Evolutionary conservation across 2,329 filamentous ascomycete species (phyloP).

Genomic region (Diaporthe citriasiana): DNA sequence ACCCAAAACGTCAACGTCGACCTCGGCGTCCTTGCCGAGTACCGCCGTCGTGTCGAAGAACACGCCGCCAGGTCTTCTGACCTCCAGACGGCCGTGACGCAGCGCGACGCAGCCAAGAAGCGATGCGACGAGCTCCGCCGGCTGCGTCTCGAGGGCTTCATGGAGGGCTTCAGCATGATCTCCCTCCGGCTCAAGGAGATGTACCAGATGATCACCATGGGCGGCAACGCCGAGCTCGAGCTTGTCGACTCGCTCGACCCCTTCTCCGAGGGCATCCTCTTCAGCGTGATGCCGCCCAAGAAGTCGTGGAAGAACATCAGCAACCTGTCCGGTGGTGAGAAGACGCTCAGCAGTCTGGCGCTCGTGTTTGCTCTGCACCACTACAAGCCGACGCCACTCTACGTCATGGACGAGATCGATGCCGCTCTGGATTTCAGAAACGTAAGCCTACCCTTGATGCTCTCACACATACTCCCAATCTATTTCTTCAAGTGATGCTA

Average conservation of each 20-base stretch:
- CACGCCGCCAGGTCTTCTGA: conserved; percentile 74
- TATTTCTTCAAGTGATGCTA: conserved; percentile 37
- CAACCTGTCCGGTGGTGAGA: conserved; percentile 95
- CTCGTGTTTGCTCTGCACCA: conserved; percentile 98
- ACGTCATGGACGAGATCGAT: conserved; percentile 99
- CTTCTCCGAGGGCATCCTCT: conserved; percentile 96
- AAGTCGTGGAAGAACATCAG: conserved; percentile 99
- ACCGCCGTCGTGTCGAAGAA: conserved; percentile 57
- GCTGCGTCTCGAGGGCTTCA: conserved; percentile 93
- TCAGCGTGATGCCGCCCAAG: conserved; percentile 99
- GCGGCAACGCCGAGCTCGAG: conserved; percentile 96
- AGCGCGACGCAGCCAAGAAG: conserved; percentile 90
- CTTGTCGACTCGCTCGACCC: conserved; percentile 96
- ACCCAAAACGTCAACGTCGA: conserved; percentile 91
- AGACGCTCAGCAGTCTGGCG: conserved; percentile 93
- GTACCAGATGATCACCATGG: conserved; percentile 99
- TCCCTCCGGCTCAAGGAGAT: conserved; percentile 97
- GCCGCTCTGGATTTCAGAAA: conserved; percentile 98
- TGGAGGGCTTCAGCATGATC: conserved; percentile 96
- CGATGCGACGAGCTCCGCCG: conserved; percentile 93
- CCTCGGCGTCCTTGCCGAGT: conserved; percentile 76
- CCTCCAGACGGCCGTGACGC: conserved; percentile 80
- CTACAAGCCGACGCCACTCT: conserved; percentile 96
- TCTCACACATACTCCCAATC: not conserved
- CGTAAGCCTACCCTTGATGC: conserved; percentile 69